Conservation (phyloP, 2,329 filamentous ascomycete genomes). For the Fusarium circinatum region DNA sequence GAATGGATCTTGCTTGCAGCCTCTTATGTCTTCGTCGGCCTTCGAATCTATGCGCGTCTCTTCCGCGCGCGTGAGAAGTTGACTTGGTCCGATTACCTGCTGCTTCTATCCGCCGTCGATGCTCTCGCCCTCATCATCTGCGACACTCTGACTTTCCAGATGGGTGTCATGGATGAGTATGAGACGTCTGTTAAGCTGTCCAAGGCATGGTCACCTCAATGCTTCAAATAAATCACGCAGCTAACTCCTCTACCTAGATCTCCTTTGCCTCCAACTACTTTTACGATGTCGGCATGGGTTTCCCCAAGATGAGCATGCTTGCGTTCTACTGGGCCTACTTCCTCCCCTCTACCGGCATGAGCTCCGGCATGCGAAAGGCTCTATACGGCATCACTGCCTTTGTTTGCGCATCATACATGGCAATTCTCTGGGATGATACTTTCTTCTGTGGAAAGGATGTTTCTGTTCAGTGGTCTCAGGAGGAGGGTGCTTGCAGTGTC, state of each 20-base stretch:
- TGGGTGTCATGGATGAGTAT: conserved; percentile 47
- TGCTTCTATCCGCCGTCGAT: conserved; percentile 45
- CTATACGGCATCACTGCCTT: conserved; percentile 48
- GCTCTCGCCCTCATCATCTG: conserved; percentile 49
- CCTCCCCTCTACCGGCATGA: conserved; percentile 34
- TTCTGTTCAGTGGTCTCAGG: conserved; percentile 50
- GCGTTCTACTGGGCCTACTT: conserved; percentile 52
- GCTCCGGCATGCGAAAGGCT: conserved; percentile 42
- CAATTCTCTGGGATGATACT: conserved; percentile 49
- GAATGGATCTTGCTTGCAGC: conserved; percentile 48
- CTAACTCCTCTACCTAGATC: conserved; percentile 34
- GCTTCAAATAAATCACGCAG: neutral
- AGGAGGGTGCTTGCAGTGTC: conserved; percentile 50
- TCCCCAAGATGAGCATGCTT: conserved; percentile 51
- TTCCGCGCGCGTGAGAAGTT: conserved; percentile 46
- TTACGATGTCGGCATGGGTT: conserved; percentile 51
- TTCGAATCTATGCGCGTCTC: conserved; percentile 48
- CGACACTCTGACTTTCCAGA: conserved; percentile 47
- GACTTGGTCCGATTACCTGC: conserved; percentile 44
- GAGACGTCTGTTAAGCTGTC: conserved; percentile 46
- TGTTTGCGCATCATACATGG: conserved; percentile 44
- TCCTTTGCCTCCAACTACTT: conserved; percentile 51
- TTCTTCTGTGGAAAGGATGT: conserved; percentile 50
- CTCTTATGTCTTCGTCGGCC: conserved; percentile 43
- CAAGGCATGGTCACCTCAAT: conserved; percentile 32